These are phyloP conservation scores for Podospora didyma DNA, from an alignment of 495 filamentous ascomycete genomes.

Conservation along the genomic window DNA sequence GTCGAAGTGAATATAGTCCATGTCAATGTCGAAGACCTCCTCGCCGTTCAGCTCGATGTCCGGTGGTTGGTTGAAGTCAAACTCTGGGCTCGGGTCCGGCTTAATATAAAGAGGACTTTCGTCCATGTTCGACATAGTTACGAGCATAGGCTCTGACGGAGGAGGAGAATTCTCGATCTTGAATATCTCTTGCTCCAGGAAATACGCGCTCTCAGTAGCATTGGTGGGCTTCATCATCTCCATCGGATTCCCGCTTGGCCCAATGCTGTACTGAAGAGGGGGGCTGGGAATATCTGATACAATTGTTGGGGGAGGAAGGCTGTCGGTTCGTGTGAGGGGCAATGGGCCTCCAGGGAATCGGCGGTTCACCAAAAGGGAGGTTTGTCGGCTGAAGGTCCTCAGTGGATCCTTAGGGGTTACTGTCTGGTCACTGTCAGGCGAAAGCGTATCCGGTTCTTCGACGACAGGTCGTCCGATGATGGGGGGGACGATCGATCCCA, in stretches of 20 bases:
- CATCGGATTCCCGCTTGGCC: slow-evolving; percentile 36
- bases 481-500: not conserved
- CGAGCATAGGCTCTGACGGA: slow-evolving; percentile 7
- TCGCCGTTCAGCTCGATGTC: slow-evolving; percentile 19
- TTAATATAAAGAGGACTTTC: slow-evolving; percentile 15
- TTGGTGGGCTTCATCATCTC: slow-evolving; percentile 44
- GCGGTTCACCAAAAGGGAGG: slow-evolving; percentile 9
- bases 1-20: slow-evolving; percentile 4
- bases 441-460: slow-evolving; percentile 16
- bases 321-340: slow-evolving; percentile 25
- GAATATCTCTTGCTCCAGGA: slow-evolving; percentile 35
- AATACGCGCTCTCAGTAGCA: slow-evolving; percentile 32
- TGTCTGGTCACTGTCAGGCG: slow-evolving; percentile 19
- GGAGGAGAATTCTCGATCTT: slow-evolving; percentile 38
- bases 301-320: slow-evolving; percentile 25
- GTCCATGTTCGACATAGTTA: slow-evolving; percentile 3
- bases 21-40: slow-evolving; percentile 2
- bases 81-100: slow-evolving; percentile 19
- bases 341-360: slow-evolving; percentile 11
- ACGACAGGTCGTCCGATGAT: slow-evolving; percentile 6
- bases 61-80: slow-evolving; percentile 8
- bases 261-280: slow-evolving; percentile 11
- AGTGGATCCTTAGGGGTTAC: slow-evolving; percentile 9
- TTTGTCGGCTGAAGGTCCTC: slow-evolving; percentile 13
- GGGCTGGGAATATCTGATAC: slow-evolving; percentile 27